These are phyloP conservation scores for Botryotinia convoluta DNA, from an alignment of 2,329 filamentous ascomycete genomes.

Conservation along the genomic window DNA sequence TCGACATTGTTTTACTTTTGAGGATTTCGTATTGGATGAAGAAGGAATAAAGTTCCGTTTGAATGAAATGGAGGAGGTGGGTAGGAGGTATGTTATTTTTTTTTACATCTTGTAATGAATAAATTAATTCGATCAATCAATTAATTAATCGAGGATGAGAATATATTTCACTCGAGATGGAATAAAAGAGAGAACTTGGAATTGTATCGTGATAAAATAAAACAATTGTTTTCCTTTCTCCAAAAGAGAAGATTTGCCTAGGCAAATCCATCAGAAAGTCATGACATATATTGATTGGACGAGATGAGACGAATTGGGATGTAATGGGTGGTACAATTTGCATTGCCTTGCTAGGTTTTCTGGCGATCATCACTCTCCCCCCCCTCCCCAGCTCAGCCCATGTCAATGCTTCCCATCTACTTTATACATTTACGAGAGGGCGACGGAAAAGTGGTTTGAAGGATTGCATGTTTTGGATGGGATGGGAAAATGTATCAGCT, in stretches of 20 bases:
- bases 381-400: constrained; percentile 4
- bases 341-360: neutral
- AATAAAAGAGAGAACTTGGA: neutral
- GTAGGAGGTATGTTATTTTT: neutral
- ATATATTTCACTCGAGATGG: neutral
- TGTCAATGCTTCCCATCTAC: constrained; percentile 7
- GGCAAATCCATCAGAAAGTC: neutral
- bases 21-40: neutral
- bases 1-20: neutral
- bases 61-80: neutral
- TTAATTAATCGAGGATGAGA: neutral
- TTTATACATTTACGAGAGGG: constrained; percentile 7
- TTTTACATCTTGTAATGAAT: neutral
- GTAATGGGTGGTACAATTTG: neutral
- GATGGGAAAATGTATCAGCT: constrained; percentile 2
- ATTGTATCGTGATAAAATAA: neutral
- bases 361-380: constrained; percentile 5
- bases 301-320: neutral
- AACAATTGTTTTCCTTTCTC: neutral
- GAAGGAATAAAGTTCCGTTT: neutral
- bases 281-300: constrained; percentile 9
- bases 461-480: constrained; percentile 3
- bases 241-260: neutral
- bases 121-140: neutral
- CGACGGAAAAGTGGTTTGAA: neutral